These are phyloP conservation scores for Coemansia sp. DNA, from an alignment of 371 early-diverging fungal genomes.

Conservation along the genomic window DNA sequence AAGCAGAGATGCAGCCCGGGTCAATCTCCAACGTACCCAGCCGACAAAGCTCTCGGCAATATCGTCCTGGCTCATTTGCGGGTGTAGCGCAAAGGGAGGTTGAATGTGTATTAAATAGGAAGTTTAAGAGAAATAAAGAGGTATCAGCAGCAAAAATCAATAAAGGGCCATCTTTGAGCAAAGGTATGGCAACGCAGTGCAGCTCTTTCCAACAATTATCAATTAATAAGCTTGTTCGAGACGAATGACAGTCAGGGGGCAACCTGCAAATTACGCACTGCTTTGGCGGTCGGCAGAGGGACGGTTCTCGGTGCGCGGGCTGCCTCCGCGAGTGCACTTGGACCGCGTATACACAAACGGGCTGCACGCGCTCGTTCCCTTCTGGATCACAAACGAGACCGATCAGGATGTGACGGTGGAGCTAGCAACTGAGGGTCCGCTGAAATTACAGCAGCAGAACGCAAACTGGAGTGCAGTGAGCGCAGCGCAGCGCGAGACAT, in stretches of 20 bases:
- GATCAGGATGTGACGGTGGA: constrained; percentile 9
- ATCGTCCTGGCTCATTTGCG: constrained; percentile 37
- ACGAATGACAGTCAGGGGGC: constrained; percentile 5
- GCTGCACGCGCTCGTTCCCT: constrained; percentile 47
- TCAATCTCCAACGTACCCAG: constrained; percentile 35
- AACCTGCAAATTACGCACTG: constrained; percentile 23
- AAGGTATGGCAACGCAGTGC: background rate
- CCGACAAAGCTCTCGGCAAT: constrained; percentile 48
- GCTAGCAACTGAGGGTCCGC: constrained; percentile 3
- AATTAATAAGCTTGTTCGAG: background rate
- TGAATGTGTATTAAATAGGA: background rate
- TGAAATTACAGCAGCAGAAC: constrained; percentile 45
- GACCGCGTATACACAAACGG: constrained; percentile 45
- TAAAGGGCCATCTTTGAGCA: background rate
- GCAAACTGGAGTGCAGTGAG: constrained; percentile 46
- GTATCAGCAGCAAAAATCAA: background rate
- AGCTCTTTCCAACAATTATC: background rate
- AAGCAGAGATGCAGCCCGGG: background rate
- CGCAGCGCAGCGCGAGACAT: constrained; percentile 16
- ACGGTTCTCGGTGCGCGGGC: constrained; percentile 37
- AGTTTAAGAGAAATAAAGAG: background rate
- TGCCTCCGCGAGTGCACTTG: constrained; percentile 24
- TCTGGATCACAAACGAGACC: constrained; percentile 35
- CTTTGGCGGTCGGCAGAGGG: constrained; percentile 13
- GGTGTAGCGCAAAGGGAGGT: background rate